These are phyloP conservation scores for Phialemoniopsis sp. DNA, from an alignment of 2,329 filamentous ascomycete species.

Conservation along the genomic window DNA sequence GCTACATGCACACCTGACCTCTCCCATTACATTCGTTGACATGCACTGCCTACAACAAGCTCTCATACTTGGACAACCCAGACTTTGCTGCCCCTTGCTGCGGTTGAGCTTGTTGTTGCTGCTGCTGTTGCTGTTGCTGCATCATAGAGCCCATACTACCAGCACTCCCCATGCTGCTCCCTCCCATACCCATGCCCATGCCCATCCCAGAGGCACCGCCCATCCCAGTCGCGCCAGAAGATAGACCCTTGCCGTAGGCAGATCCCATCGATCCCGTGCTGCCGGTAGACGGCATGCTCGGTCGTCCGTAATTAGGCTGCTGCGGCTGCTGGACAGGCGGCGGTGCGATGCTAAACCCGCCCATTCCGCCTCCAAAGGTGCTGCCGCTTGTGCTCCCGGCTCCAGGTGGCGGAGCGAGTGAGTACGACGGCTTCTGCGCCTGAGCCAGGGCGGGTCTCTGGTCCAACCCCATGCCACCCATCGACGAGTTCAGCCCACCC, in stretches of 20 bases:
- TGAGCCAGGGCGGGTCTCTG: constrained; percentile 31
- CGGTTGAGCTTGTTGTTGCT: constrained; percentile 21
- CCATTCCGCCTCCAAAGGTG: constrained; percentile 18
- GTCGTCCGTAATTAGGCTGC: constrained; percentile 21
- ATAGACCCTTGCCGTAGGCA: constrained; percentile 1
- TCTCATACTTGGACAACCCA: constrained; percentile 65
- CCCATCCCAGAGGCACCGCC: constrained; percentile 11
- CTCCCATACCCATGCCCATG: constrained; percentile 21
- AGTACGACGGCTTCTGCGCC: constrained; percentile 37
- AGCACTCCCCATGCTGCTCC: constrained; percentile 16
- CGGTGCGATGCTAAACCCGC: constrained; percentile 41
- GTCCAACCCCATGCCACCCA: constrained; percentile 44
- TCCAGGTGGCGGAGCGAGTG: constrained; percentile 51
- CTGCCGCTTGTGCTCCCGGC: constrained; percentile 12
- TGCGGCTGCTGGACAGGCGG: constrained; percentile 22
- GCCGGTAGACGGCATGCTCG: constrained; percentile 9
- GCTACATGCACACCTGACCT: too few relatives aligned
- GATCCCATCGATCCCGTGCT: constrained; percentile 5
- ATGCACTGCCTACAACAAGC: constrained; percentile 44
- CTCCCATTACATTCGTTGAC: too few relatives aligned
- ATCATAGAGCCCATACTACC: constrained; percentile 17
- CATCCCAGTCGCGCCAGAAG: constrained; percentile 1
- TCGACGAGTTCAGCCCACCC: constrained; percentile 31
- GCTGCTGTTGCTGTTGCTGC: constrained; percentile 19
- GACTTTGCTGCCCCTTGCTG: constrained; percentile 32